A percentile compares a stretch with the other conserved stretches of the same genome.
Conservation (phyloP, 345 rosid species). For the Lepidium aucheri region DNA sequence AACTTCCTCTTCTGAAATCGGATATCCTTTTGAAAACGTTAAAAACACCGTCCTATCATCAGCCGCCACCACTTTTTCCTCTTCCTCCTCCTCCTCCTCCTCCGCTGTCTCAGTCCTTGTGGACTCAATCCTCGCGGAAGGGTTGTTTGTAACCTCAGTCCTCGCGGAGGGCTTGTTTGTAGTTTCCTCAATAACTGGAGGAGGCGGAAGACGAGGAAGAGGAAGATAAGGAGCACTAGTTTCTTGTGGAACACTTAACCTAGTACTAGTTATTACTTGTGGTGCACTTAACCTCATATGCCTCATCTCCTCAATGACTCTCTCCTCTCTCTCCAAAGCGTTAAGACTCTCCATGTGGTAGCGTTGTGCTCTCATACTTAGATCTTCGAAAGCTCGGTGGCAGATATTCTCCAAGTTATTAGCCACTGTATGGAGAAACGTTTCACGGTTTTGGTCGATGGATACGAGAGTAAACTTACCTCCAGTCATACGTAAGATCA, state of each 20-base stretch:
- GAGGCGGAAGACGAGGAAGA: background rate
- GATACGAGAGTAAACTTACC: conserved; percentile 22
- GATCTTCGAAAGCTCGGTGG: conserved; percentile 38
- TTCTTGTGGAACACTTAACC: background rate
- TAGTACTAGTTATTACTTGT: too few species aligned
- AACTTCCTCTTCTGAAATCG: conserved; percentile 44
- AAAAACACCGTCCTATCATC: conserved; percentile 59
- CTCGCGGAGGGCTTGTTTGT: background rate
- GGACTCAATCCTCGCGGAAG: too few species aligned
- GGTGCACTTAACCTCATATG: background rate
- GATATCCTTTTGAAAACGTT: conserved; percentile 68
- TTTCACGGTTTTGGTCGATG: conserved; percentile 31
- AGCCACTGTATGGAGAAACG: background rate
- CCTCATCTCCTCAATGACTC: background rate
- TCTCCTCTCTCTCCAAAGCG: background rate
- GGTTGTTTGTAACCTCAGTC: background rate
- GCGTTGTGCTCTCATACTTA: background rate
- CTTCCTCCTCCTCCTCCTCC: background rate
- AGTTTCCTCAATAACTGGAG: background rate
- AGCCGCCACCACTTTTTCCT: background rate
- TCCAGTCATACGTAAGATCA: conserved; percentile 17
- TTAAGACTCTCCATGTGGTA: background rate
- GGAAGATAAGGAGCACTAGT: background rate
- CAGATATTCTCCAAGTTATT: conserved; percentile 34
- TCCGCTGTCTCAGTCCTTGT: background rate